Percentiles rank a stretch among this genome's conserved stretches.
These are phyloP conservation scores for Polymyxa betae DNA, from an alignment of 208 protist genomes.

Conservation along the genomic window DNA sequence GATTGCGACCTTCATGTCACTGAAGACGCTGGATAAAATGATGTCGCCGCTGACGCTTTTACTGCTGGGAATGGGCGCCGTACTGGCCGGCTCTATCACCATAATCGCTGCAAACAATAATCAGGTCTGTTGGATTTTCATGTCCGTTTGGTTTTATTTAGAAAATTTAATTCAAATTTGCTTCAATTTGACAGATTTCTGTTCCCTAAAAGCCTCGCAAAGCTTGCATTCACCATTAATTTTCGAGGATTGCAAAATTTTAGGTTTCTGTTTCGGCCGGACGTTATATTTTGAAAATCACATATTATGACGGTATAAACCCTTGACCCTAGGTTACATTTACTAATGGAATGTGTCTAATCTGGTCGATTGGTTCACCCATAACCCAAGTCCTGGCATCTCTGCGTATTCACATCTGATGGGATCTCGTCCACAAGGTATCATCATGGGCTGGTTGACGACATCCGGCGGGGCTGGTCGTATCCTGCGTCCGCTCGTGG, in stretches of 20 bases:
- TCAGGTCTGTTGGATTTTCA: too few species aligned
- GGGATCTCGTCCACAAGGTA: conserved; percentile 17
- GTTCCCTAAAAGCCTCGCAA: too few species aligned
- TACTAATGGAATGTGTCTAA: background rate
- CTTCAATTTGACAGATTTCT: too few species aligned
- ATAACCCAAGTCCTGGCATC: conserved; percentile 21
- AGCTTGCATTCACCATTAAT: too few species aligned
- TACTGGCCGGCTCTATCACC: background rate
- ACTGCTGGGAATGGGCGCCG: background rate
- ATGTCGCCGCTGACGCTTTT: background rate
- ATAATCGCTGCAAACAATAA: too few species aligned
- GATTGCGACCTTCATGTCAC: conserved; percentile 9
- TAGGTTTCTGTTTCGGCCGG: too few species aligned
- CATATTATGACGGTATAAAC: background rate
- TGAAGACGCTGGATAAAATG: background rate
- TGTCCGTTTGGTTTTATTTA: too few species aligned
- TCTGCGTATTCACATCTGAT: conserved; percentile 32
- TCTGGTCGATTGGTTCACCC: conserved; percentile 23
- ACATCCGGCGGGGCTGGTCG: background rate
- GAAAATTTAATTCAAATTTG: too few species aligned
- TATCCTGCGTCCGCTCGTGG: background rate
- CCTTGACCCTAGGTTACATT: background rate
- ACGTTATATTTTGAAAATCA: too few species aligned
- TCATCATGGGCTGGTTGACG: background rate
- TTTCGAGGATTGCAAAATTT: too few species aligned